Base-by-base conservation (phyloP, 108 stramenopile species). In the Conticribra guillardii region DNA sequence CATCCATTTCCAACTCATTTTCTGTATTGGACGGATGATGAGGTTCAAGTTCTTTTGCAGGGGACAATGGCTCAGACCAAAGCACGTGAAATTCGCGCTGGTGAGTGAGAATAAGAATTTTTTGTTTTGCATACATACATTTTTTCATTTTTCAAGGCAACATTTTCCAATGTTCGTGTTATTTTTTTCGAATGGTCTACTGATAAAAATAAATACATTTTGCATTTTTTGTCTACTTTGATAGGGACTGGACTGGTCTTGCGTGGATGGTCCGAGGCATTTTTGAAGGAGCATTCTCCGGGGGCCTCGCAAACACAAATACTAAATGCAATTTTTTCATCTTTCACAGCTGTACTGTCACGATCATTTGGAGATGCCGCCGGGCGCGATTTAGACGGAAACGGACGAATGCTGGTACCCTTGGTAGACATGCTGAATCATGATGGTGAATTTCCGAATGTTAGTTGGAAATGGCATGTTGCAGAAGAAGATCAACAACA, bases 381-480 rank as follows among this genome's bases (percentile, higher is more conserved):
- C 14, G 71, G 78, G 0, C 64, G 70, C 44, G 70, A 79, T 41
- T 67, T 72, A 19, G 54, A 61, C 18, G 78, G 78, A 8, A 71
- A 67, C 17, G 78, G 78, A 3, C 54, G 76, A 1, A 78, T 78
- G 76, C 44, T 79, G n/a, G 70, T 79, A 2, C 78, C 78, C 17
- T 32, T 72, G 57, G 71, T 79, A 22, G 78, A 79, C 30, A 79
- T 79, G 78, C 30, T 79, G 52, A 79, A 79, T 59, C 78, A 79
- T 49, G 78, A 79, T 51, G 51, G 71, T 3, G 78, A 72, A 54
- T 64, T 61, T 57, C 70, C 78, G 18, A 79, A 79, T 49, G 71
- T 79, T 30, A 66, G 60, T 45, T 79, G 78, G 78, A 71, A 46
- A n/a, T 79, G 70, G 70, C 60, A 72, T 60, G 65, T 67, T 26